Base-by-base conservation (phyloP, 108 stramenopile species). In the Conticribra weissflogii region DNA sequence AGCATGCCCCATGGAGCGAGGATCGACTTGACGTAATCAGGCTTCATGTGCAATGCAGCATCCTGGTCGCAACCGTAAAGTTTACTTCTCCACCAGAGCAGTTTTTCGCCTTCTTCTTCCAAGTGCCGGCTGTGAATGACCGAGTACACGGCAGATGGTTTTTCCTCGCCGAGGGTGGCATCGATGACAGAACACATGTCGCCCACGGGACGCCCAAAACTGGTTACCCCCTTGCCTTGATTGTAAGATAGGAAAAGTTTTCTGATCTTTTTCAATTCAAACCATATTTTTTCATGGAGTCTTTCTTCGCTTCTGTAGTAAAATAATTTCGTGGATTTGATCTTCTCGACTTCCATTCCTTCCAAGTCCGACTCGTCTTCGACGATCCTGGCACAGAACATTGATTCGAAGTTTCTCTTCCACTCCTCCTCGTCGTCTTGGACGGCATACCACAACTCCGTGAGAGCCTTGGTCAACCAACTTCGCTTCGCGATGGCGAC, bases 21-120 rank as follows among this genome's bases (percentile, higher is more conserved):
- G 3, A 78, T 71, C 3, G 77, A 62, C 51, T 78, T 78, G 49
- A 78, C 34, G 30, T 78, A 78, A 8, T 60, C 77, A 17, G 77
- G 77, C 29, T 78, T 69, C 77, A 78, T 78, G 15, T 71, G 45
- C 36, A 78, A 32, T 7, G 77, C 77, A 23, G 77, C 77, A 22
- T 50, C 44, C 0, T 71, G 78, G 63, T 79, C 78, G 46, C 71
- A 72, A 15, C 71, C 71, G 29, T 52, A 15, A 44, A 29, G 23
- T 68, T 36, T 16, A n/a, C 2, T 15, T 55, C 55, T 14, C 17
- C 46, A 0, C 67, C 55, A 27, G 22, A 24, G 18, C 45, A 57
- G 36, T 57, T 45, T 21, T 57, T 30, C 0, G 25, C 28, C n/a
- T 3, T 48, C 48, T 18, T 64, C 64, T 56, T 74, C 73, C 7